These are phyloP conservation scores for Arabis hirsuta DNA, from an alignment of 345 rosid genomes.

Conservation along the genomic window DNA sequence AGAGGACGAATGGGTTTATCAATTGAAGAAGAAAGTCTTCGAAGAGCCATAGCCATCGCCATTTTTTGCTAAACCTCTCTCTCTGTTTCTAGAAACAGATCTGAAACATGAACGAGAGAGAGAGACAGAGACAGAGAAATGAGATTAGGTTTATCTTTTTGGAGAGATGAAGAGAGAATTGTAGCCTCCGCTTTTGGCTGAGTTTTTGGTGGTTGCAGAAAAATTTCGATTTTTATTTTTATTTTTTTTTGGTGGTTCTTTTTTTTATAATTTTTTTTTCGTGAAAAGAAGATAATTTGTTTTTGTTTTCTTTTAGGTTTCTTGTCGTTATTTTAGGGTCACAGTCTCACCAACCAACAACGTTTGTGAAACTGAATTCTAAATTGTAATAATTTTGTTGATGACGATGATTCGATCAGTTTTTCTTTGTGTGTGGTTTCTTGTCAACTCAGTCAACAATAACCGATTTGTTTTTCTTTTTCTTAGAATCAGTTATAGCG, in stretches of 20 bases:
- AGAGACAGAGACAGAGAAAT: neutral
- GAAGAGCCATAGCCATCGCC: slow-evolving; percentile 97
- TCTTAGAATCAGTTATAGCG: neutral
- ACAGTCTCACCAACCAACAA: slow-evolving; percentile 30
- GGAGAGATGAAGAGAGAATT: slow-evolving; percentile 32
- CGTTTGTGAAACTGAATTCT: slow-evolving; percentile 25
- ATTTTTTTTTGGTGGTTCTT: neutral
- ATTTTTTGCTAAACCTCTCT: slow-evolving; percentile 44
- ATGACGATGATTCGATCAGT: neutral
- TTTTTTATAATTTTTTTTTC: slow-evolving; percentile 24
- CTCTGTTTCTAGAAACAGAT: slow-evolving; percentile 32
- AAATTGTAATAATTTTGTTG: slow-evolving; percentile 19
- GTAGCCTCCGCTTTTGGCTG: slow-evolving; percentile 47
- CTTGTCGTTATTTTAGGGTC: slow-evolving; percentile 33
- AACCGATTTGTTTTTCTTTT: neutral
- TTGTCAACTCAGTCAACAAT: slow-evolving; percentile 12
- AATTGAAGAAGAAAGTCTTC: slow-evolving; percentile 85
- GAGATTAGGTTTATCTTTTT: slow-evolving; percentile 31
- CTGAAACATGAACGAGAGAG: neutral
- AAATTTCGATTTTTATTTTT: slow-evolving; percentile 33
- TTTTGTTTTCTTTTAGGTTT: neutral
- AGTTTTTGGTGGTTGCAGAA: slow-evolving; percentile 51
- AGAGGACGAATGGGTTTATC: slow-evolving; percentile 86
- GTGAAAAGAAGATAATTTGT: neutral
- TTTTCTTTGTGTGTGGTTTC: slow-evolving; percentile 5